Conservation (phyloP, 192 early-diverging fungal genomes). For the Gigaspora rosea region DNA sequence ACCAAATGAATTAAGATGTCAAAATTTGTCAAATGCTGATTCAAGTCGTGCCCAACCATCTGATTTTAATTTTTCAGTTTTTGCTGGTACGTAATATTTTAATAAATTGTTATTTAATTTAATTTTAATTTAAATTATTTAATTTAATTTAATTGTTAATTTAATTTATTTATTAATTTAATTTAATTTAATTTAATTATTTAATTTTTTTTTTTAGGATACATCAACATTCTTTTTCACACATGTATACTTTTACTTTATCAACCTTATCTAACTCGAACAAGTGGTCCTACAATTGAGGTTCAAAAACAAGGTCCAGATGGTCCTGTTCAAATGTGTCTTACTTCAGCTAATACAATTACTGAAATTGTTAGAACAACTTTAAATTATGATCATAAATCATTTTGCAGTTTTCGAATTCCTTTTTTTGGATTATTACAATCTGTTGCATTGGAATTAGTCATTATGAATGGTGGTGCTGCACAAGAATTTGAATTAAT, state of each 20-base stretch:
- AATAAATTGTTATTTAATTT: too few relatives aligned
- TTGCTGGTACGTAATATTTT: not conserved
- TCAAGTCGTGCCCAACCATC: conserved; percentile 2
- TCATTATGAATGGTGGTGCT: conserved; percentile 26
- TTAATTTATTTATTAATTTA: too few relatives aligned
- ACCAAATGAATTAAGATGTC: conserved; percentile 31
- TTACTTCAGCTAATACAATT: conserved; percentile 18
- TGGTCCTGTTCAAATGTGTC: conserved; percentile 27
- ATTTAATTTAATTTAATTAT: too few relatives aligned
- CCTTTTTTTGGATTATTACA: conserved; percentile 16
- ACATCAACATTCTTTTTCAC: conserved; percentile 31
- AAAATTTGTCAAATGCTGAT: conserved; percentile 33
- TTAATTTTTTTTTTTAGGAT: too few relatives aligned
- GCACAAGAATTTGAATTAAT: conserved; percentile 1
- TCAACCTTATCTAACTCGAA: conserved; percentile 26
- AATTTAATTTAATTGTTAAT: too few relatives aligned
- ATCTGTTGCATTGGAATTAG: conserved; percentile 19
- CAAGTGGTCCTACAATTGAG: conserved; percentile 7
- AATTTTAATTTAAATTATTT: too few relatives aligned
- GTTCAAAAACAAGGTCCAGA: not conserved
- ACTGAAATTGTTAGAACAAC: conserved; percentile 23
- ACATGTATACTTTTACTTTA: conserved; percentile 29
- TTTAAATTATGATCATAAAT: conserved; percentile 4
- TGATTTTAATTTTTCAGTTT: conserved; percentile 21
- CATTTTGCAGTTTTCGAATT: conserved; percentile 15